Evolutionary conservation across 2,329 filamentous ascomycete species (phyloP).

Genomic region (Dactylellina leptospora): DNA sequence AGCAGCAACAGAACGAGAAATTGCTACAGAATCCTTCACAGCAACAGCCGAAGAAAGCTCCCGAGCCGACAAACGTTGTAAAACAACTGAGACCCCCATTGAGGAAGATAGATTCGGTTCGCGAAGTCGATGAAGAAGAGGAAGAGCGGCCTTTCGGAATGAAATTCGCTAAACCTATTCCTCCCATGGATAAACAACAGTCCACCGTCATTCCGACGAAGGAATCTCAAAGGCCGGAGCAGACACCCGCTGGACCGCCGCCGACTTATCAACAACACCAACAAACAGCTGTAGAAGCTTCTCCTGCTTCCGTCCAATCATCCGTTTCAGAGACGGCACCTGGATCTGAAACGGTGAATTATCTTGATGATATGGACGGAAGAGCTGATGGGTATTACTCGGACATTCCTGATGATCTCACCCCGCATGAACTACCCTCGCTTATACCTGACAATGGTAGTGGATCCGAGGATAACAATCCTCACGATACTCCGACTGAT

Average conservation of each 20-base stretch:
- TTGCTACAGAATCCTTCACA: conserved; percentile 55
- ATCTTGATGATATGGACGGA: conserved; percentile 46
- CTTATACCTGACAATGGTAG: conserved; percentile 54
- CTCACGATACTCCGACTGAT: conserved; percentile 58
- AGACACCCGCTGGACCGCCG: not conserved
- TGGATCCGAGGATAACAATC: conserved; percentile 54
- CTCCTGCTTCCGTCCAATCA: conserved; percentile 36
- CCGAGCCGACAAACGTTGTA: conserved; percentile 2
- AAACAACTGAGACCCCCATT: conserved; percentile 30
- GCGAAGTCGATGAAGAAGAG: conserved; percentile 50
- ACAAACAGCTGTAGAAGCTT: conserved; percentile 5
- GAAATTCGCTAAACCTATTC: conserved; percentile 38
- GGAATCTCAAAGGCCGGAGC: conserved; percentile 26
- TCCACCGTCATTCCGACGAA: conserved; percentile 38
- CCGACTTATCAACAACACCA: conserved; percentile 12
- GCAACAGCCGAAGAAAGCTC: conserved; percentile 55
- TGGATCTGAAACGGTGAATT: conserved; percentile 24
- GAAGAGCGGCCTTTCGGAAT: conserved; percentile 48
- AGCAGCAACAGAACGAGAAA: conserved; percentile 54
- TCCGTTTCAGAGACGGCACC: conserved; percentile 17
- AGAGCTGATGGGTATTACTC: conserved; percentile 54
- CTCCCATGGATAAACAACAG: conserved; percentile 49
- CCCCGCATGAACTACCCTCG: conserved; percentile 53
- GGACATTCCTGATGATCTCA: conserved; percentile 54
- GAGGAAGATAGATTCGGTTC: conserved; percentile 40